Base-by-base conservation (phyloP, 768 basidiomycete species). In the Suillus occidentalis region DNA sequence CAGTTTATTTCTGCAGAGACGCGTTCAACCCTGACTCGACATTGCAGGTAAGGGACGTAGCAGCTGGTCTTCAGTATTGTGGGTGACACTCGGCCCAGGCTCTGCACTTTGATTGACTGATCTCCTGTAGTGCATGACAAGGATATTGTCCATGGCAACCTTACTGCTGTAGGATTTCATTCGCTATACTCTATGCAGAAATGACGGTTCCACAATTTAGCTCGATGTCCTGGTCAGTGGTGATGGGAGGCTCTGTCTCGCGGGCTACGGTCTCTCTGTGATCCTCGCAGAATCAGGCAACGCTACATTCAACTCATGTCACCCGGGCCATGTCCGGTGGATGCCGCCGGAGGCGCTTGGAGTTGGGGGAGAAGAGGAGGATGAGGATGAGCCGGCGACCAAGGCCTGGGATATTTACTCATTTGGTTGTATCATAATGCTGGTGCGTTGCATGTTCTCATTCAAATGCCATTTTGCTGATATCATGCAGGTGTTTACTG, bases 11-110 rank as follows among this genome's bases (percentile, higher is more conserved):
- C 6, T 25, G 49, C 1, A 6, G 22, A 25, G 49, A 14, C 13
- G 1, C 0, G 3, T 25, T 50, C 0, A 50, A 14, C 2, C 0
- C 13, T 25, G 13, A 50, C 13, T 25, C 1, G 49, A 14, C 6
- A 14, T 50, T 3, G 2, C 22, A 50, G 49, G 49, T 7, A 25
- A 25, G 22, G 22, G 22, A 50, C 3, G 13, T 50, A 25, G 49
- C 49, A 50, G 49, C 22, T 14, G 49, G 49, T 50, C 49, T 50
- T 14, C 3, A 50, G 49, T 50, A 50, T 14, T 50, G 49, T 50
- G 49, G 6, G 49, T 50, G 4, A 0, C 47, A 25, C 47, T 47
- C 13, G 28, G 28, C 28, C 28, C 28, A 28, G 5, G 13, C 13
- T 18, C 1, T 50, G 22, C 49, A 8, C 13, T 50, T 50, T 1